These are phyloP conservation scores for Apiotrichum laibachii DNA, from an alignment of 1,284 basidiomycete genomes.

Conservation along the genomic window DNA sequence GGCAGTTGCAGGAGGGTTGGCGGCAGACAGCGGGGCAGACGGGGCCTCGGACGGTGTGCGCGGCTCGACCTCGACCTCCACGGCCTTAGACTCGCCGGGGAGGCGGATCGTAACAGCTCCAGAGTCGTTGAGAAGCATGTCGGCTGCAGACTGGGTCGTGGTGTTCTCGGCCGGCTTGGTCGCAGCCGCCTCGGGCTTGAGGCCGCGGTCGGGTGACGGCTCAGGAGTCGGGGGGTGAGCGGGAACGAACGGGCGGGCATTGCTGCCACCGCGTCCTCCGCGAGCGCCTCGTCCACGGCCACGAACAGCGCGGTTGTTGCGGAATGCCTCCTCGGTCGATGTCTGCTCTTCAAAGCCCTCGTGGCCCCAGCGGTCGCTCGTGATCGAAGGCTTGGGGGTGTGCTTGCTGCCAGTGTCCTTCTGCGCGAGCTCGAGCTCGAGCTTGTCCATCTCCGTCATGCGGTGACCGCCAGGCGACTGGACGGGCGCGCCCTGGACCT, in stretches of 20 bases:
- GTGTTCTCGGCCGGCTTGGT: conserved; percentile 12
- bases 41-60: conserved; percentile 6
- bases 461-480: conserved; percentile 4
- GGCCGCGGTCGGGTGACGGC: conserved; percentile 17
- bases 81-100: conserved; percentile 24
- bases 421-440: conserved; percentile 25
- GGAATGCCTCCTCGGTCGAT: conserved; percentile 13
- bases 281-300: conserved; percentile 17
- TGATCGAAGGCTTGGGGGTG: neutral
- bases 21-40: neutral
- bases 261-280: neutral
- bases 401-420: neutral
- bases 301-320: conserved; percentile 12
- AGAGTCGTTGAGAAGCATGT: conserved; percentile 28
- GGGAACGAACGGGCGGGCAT: conserved; percentile 2
- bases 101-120: conserved; percentile 35
- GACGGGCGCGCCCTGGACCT: neutral
- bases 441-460: conserved; percentile 35
- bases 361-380: conserved; percentile 38
- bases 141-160: conserved; percentile 26
- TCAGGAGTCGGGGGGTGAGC: conserved; percentile 21
- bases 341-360: conserved; percentile 38
- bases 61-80: conserved; percentile 3
- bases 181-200: neutral
- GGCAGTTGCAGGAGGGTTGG: neutral